A percentile compares a stretch with the other conserved stretches of the same genome.
phyloP scores from a whole-genome alignment of 2,329 filamentous ascomycete species.

The Cercospora sp. region DNA sequence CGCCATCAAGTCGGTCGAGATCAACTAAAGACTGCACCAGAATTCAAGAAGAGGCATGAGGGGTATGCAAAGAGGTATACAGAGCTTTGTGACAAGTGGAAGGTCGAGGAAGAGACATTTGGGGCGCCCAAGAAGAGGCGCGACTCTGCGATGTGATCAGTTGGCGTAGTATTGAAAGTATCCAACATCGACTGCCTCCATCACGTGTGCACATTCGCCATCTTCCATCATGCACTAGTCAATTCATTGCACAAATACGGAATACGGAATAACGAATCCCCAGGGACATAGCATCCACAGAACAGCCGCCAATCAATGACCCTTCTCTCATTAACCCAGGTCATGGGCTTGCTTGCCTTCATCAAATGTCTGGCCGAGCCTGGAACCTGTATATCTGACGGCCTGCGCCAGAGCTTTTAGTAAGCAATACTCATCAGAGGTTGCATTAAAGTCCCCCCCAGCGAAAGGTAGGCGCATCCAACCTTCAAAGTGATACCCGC shows the following conservation, averaged over 20 bases:
- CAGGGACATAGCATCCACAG: neutral
- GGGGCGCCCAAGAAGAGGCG: slow-evolving; percentile 39
- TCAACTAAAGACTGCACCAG: slow-evolving; percentile 68
- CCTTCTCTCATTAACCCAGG: neutral
- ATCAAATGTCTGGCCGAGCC: neutral
- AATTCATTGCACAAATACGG: neutral
- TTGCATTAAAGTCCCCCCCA: no score
- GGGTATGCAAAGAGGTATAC: slow-evolving; percentile 55
- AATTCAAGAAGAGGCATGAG: slow-evolving; percentile 59
- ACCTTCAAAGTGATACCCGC: neutral
- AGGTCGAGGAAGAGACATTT: slow-evolving; percentile 63
- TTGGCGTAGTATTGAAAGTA: neutral
- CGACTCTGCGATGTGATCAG: neutral
- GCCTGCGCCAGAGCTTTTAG: neutral
- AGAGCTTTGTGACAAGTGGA: slow-evolving; percentile 52
- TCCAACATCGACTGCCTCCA: no score
- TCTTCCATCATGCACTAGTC: neutral
- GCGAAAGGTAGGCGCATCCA: neutral
- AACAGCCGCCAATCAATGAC: neutral
- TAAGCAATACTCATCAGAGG: neutral
- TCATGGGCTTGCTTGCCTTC: neutral
- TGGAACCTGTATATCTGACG: neutral
- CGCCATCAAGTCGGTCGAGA: slow-evolving; percentile 75
- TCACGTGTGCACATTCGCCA: no score
- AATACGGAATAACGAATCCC: neutral